Evolutionary conservation across 2,329 filamentous ascomycete genomes (phyloP).

Genomic region (Diaporthe sp.): DNA sequence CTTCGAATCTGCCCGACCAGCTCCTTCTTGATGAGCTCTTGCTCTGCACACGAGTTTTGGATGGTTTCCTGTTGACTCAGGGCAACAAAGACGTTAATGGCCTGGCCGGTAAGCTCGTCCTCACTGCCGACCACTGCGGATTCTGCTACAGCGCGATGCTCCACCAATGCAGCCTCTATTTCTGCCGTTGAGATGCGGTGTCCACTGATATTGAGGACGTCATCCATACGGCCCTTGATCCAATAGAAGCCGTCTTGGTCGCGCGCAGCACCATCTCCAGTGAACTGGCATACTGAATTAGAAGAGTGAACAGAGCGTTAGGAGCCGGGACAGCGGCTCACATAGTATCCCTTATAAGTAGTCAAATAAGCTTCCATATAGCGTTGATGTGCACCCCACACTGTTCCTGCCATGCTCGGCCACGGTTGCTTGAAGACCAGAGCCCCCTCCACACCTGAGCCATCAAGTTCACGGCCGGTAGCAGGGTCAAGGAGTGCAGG

Average conservation of each 20-base stretch:
- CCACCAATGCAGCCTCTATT: slow-evolving; percentile 95
- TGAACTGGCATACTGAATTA: slow-evolving; percentile 68
- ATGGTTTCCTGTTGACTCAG: slow-evolving; percentile 77
- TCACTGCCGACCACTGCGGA: slow-evolving; percentile 93
- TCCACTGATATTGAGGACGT: slow-evolving; percentile 97
- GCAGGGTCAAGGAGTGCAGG: slow-evolving; percentile 97
- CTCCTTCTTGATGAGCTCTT: slow-evolving; percentile 88
- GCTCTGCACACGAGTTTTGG: not conserved
- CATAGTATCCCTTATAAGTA: slow-evolving; percentile 98
- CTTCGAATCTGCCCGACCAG: slow-evolving; percentile 94
- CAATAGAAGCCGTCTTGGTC: slow-evolving; percentile 99
- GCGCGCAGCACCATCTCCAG: slow-evolving; percentile 91
- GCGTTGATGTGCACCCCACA: slow-evolving; percentile 96
- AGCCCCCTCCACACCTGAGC: slow-evolving; percentile 97
- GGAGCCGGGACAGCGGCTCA: slow-evolving; percentile 61
- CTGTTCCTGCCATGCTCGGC: slow-evolving; percentile 98
- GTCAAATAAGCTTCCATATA: slow-evolving; percentile 99
- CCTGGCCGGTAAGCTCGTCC: slow-evolving; percentile 96
- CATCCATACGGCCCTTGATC: slow-evolving; percentile 98
- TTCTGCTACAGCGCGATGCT: slow-evolving; percentile 90
- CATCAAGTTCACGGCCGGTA: slow-evolving; percentile 89
- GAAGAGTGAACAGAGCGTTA: not conserved
- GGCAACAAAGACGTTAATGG: slow-evolving; percentile 95
- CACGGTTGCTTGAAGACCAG: slow-evolving; percentile 97
- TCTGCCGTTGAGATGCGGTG: slow-evolving; percentile 97